A percentile compares a stretch with the other conserved stretches of the same genome.
Evolutionary conservation across 805 yeast species (phyloP).

Genomic region (Candida fluviatilis): DNA sequence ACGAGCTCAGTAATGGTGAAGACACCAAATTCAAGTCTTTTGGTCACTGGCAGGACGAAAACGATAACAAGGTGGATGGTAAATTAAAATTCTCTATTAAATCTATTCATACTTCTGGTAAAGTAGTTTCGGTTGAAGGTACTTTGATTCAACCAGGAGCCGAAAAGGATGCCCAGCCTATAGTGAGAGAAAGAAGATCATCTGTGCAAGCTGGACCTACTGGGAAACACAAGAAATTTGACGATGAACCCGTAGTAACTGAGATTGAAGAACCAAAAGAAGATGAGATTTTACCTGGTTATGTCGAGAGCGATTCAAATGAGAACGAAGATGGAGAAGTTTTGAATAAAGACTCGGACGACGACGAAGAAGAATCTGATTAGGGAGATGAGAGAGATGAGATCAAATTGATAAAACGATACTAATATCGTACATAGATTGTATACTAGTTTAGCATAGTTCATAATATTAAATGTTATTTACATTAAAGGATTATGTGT

Average conservation of each 20-base stretch:
- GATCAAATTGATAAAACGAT: background rate
- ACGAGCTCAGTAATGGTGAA: conserved; percentile 35
- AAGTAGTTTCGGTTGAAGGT: conserved; percentile 85
- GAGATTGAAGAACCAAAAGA: conserved; percentile 15
- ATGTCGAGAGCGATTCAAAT: conserved; percentile 9
- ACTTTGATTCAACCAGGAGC: conserved; percentile 61
- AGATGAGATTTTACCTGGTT: conserved; percentile 12
- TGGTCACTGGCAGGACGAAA: conserved; percentile 85
- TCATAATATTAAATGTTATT: too few relatives aligned
- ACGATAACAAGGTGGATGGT: conserved; percentile 75
- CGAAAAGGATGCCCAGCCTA: conserved; percentile 53
- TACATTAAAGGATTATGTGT: too few relatives aligned
- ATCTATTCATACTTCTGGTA: conserved; percentile 70
- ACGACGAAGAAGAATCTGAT: conserved; percentile 19
- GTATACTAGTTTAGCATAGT: conserved; percentile 4
- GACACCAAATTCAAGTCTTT: conserved; percentile 44
- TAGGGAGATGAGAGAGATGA: too few relatives aligned
- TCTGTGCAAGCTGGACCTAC: conserved; percentile 15
- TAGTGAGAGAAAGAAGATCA: conserved; percentile 36
- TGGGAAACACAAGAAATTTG: conserved; percentile 44
- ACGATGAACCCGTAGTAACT: conserved; percentile 26
- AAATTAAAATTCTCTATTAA: conserved; percentile 74
- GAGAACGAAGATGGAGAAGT: conserved; percentile 9
- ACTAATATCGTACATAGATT: conserved; percentile 1
- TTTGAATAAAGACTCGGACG: conserved; percentile 10